phyloP scores from a whole-genome alignment of 2,329 filamentous ascomycete genomes.

The Magnaporthiopsis rhizophila region DNA sequence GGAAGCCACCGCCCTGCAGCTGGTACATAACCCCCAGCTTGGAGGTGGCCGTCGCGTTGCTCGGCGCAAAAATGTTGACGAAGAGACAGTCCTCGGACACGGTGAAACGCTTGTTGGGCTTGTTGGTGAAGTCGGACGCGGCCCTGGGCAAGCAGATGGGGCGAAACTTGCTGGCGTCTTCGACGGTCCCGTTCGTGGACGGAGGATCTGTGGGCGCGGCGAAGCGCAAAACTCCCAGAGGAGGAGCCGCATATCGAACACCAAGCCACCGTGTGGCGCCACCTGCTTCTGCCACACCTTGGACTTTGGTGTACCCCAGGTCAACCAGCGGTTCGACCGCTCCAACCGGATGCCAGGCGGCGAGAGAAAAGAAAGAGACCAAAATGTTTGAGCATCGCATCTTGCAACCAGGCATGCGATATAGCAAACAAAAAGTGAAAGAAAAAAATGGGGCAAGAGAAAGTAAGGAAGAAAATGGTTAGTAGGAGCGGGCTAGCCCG shows the following conservation, averaged over 20 bases:
- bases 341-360: not conserved
- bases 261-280: conserved; percentile 66
- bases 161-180: conserved; percentile 36
- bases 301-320: conserved; percentile 59
- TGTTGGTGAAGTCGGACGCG: conserved; percentile 13
- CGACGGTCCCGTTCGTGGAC: conserved; percentile 26
- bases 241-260: conserved; percentile 65
- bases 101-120: conserved; percentile 21
- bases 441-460: not conserved
- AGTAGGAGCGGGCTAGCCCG: not conserved
- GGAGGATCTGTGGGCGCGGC: conserved; percentile 56
- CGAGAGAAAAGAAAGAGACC: not conserved
- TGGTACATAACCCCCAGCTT: conserved; percentile 28
- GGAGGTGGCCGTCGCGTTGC: conserved; percentile 35
- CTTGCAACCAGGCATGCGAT: not conserved
- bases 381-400: not conserved
- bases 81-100: conserved; percentile 61
- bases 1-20: conserved; percentile 47
- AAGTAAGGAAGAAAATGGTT: not conserved
- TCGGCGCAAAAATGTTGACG: conserved; percentile 56
- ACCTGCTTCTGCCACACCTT: conserved; percentile 43
- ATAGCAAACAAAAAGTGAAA: not conserved
- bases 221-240: conserved; percentile 58
- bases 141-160: conserved; percentile 22
- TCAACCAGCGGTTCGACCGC: conserved; percentile 38